phyloP scores from a whole-genome alignment of 164 flowering plant genomes.

The Malania oleifera region DNA sequence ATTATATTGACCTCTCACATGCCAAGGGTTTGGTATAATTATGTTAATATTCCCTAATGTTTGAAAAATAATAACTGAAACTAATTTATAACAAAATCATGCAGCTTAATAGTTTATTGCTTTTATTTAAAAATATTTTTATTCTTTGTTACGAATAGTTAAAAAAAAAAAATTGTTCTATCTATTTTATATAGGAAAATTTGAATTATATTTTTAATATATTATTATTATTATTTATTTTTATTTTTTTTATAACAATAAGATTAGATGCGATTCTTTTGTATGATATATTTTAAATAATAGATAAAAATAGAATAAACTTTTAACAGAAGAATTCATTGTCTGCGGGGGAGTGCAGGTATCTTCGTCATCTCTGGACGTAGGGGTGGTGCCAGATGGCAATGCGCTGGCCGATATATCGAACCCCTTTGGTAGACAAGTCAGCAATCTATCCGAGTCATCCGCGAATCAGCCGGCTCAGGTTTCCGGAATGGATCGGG shows the following conservation, averaged over 20 bases:
- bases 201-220: background rate
- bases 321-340: no score
- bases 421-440: constrained; percentile 14
- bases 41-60: no score
- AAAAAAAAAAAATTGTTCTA: no score
- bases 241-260: background rate
- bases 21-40: no score
- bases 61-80: no score
- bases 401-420: constrained; percentile 26
- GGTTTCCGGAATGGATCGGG: constrained; percentile 38
- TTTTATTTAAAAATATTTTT: no score
- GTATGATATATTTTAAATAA: background rate
- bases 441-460: background rate
- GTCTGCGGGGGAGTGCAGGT: constrained; percentile 20
- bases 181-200: background rate
- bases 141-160: no score
- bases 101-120: no score
- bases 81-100: no score
- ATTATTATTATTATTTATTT: background rate
- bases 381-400: constrained; percentile 55
- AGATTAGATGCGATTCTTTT: no score
- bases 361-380: constrained; percentile 42
- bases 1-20: no score
- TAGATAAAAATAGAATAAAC: background rate
- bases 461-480: constrained; percentile 17